Base-by-base conservation (phyloP, 495 filamentous ascomycete genomes). In the Penicillium cosmopolitanum region DNA sequence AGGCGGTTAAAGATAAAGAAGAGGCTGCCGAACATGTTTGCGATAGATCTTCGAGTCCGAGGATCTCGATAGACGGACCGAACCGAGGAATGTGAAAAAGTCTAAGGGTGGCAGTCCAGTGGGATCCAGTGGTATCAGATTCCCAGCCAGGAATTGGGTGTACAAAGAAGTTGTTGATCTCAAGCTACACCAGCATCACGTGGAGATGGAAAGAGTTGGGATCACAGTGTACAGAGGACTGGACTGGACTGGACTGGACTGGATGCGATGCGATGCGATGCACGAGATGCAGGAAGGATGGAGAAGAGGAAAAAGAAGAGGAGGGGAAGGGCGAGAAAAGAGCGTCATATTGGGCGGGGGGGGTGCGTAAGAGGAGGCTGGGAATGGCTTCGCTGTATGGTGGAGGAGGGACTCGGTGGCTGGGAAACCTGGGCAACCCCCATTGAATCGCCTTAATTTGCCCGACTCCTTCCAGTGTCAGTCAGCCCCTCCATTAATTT, bases 1-100 rank as follows among this genome's bases (percentile, higher is more conserved):
- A 96, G 74, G 56, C 93, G 90, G 84, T 89, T 92, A 69, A 88
- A 88, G 80, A 87, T 82, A 84, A 96, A 96, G 73, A 93, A 84
- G 55, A 96, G 70, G 63, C 87, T 89, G 72, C 85, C 88, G 51
- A 92, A 64, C 89, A 93, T 92, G 60, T 75, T 86, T 78, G 3
- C 63, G 66, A 58, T 40, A 19, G 55, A 31, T 31, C 28, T 31
- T 21, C 19, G 33, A 28, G 3, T 6, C 35, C 23, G 19, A 21
- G 31, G 40, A 18, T n/a, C 53, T 13, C 42, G 42, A 9, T 16
- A 19, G n/a, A 48, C 19, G 23, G 46, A 48, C 46, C 19, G 61
- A 59, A 58, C 51, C 55, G 51, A 62, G 50, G 59, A 66, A 66
- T 66, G 63, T 50, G 56, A 65, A 34, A 33, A 46, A 31, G 28